Evolutionary conservation across 2,329 filamentous ascomycete genomes (phyloP).

Genomic region (Phaeosphaeriaceae sp.): DNA sequence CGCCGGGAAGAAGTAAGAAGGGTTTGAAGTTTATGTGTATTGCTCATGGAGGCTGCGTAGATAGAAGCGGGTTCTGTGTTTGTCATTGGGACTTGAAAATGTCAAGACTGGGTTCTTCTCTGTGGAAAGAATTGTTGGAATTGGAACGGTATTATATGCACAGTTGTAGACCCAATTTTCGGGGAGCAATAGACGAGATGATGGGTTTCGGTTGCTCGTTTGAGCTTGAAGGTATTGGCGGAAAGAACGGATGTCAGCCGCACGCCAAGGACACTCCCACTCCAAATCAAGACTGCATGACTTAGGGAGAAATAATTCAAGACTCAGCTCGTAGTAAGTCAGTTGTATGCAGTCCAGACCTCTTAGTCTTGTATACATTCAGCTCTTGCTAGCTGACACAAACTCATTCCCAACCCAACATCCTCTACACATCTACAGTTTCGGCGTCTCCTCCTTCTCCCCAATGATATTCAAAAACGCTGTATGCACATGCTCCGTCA

Average conservation of each 20-base stretch:
- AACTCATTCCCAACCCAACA: not conserved
- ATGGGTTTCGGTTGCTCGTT: too few species aligned
- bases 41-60: not conserved
- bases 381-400: not conserved
- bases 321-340: not conserved
- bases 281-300: not conserved
- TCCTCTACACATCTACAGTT: slow-evolving; percentile 21
- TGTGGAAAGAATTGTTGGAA: too few species aligned
- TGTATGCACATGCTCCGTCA: slow-evolving; percentile 87
- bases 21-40: not conserved
- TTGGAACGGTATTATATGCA: too few species aligned
- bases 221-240: too few species aligned
- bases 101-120: not conserved
- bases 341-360: not conserved
- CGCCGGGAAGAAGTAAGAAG: not conserved
- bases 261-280: not conserved
- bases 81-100: not conserved
- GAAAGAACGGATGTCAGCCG: not conserved
- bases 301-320: not conserved
- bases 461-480: slow-evolving; percentile 85
- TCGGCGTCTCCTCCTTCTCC: slow-evolving; percentile 56
- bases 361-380: not conserved
- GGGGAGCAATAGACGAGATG: too few species aligned
- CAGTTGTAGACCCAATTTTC: too few species aligned
- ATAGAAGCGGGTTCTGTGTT: not conserved